Percentiles rank a stretch among this genome's conserved stretches.
Conservation (phyloP, 2,329 filamentous ascomycete genomes). For the Talaromyces sp. region DNA sequence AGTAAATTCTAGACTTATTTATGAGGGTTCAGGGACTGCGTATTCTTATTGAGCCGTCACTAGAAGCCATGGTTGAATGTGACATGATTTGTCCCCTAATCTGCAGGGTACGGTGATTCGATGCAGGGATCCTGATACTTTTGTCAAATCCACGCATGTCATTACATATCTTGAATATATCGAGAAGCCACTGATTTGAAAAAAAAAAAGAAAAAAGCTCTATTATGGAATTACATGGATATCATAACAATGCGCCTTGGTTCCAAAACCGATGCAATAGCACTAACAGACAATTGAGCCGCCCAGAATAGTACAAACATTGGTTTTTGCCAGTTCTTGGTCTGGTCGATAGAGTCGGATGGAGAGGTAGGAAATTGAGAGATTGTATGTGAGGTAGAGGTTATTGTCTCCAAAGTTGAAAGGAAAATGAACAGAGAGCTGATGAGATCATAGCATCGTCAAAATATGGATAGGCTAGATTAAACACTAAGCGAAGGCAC, state of each 20-base stretch:
- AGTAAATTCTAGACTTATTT: neutral
- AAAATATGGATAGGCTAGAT: neutral
- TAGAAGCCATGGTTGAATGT: neutral
- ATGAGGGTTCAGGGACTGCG: neutral
- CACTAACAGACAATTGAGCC: neutral
- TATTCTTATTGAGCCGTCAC: neutral
- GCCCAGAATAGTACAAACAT: neutral
- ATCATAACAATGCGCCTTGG: neutral
- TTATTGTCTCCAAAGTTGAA: neutral
- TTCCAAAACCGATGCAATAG: neutral
- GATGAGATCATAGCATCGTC: neutral
- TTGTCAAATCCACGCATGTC: neutral
- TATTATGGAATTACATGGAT: neutral
- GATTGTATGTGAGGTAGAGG: neutral
- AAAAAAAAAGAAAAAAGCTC: neutral
- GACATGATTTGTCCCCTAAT: neutral
- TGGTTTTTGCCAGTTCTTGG: neutral
- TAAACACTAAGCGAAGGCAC: neutral
- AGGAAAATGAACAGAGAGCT: neutral
- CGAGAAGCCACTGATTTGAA: neutral
- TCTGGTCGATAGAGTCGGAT: neutral
- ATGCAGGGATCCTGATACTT: neutral
- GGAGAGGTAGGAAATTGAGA: neutral
- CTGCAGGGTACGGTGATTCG: neutral
- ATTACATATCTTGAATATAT: neutral